Conservation (phyloP, 2,329 filamentous ascomycete species). For the Paecilomyces formosus region DNA sequence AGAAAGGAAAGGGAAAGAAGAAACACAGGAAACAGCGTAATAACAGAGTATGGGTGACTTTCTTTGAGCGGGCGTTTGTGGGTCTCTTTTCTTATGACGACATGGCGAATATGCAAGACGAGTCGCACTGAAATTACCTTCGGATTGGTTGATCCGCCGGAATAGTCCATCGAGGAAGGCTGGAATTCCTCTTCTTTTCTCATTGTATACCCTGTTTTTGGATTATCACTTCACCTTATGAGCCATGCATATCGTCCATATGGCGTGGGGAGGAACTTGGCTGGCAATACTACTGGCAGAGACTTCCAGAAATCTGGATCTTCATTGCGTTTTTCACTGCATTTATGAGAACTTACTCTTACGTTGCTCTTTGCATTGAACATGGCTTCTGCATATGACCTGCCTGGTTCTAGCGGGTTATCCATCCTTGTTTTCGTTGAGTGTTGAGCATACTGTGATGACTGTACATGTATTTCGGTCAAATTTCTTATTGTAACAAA, state of each 20-base stretch:
- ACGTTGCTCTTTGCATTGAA: neutral
- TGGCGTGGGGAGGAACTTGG: neutral
- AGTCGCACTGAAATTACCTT: neutral
- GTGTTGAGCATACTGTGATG: neutral
- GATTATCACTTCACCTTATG: neutral
- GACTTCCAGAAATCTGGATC: neutral
- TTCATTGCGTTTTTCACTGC: neutral
- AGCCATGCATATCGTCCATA: neutral
- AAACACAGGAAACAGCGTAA: slow-evolving; percentile 30
- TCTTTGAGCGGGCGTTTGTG: slow-evolving; percentile 72
- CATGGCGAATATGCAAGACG: slow-evolving; percentile 36
- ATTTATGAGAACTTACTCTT: neutral
- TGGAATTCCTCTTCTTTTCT: neutral
- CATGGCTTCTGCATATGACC: neutral
- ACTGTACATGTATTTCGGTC: neutral
- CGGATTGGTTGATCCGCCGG: neutral
- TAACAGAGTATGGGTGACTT: slow-evolving; percentile 69
- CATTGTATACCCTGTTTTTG: neutral
- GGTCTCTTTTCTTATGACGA: slow-evolving; percentile 61
- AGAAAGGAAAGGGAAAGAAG: slow-evolving; percentile 38
- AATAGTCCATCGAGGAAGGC: neutral
- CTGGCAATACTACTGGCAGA: neutral
- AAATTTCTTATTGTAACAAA: too few species aligned
- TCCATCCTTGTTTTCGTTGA: neutral
- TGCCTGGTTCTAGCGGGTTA: neutral